A percentile compares a stretch with the other conserved stretches of the same genome.
These are phyloP conservation scores for Suillus subalutaceus DNA, from an alignment of 768 basidiomycete genomes.

Conservation along the genomic window DNA sequence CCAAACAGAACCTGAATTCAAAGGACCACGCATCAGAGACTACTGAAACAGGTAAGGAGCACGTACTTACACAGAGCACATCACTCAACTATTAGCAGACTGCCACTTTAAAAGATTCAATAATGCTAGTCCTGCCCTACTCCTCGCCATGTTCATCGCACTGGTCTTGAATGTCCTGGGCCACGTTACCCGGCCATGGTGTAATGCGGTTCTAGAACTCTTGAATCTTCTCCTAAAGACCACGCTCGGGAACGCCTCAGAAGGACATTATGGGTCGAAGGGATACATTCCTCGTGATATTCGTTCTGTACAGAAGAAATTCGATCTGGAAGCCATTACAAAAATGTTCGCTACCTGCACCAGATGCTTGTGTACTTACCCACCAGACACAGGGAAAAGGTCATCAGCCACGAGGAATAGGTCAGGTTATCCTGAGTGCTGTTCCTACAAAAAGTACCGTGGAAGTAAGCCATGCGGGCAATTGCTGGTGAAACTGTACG, in stretches of 20 bases:
- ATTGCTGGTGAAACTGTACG: neutral
- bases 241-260: no score
- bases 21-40: neutral
- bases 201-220: no score
- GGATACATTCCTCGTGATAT: no score
- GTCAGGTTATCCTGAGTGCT: conserved; percentile 22
- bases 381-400: neutral
- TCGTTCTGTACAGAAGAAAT: no score
- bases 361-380: conserved; percentile 27
- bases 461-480: conserved; percentile 16
- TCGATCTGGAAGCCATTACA: no score
- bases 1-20: neutral
- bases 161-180: neutral
- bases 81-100: neutral
- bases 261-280: no score
- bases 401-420: neutral
- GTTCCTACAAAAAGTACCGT: conserved; percentile 17
- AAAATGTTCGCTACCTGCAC: conserved; percentile 24
- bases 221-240: no score
- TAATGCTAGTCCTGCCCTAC: neutral
- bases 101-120: neutral
- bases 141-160: neutral
- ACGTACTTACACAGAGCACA: neutral
- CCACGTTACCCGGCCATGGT: no score
- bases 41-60: neutral